Conservation (phyloP, 352 stramenopile species). For the Saprolegnia diclina region DNA sequence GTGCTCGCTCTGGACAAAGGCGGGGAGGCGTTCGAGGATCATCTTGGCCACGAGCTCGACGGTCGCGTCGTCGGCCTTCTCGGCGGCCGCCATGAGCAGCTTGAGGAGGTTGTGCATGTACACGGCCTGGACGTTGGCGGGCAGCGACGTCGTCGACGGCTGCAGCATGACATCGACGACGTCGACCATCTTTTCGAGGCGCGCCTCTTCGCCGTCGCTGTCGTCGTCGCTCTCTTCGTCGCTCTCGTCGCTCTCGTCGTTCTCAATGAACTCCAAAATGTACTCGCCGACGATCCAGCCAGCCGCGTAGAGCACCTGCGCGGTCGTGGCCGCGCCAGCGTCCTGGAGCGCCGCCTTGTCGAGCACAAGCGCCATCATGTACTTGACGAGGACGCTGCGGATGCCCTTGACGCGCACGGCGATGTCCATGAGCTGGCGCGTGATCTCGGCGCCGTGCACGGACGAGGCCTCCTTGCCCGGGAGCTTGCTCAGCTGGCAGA, state of each 20-base stretch:
- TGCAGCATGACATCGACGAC: slow-evolving; percentile 76
- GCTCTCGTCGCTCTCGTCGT: slow-evolving; percentile 66
- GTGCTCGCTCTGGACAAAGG: slow-evolving; percentile 88
- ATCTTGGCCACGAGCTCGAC: slow-evolving; percentile 82
- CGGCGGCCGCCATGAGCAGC: slow-evolving; percentile 69
- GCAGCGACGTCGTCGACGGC: slow-evolving; percentile 72
- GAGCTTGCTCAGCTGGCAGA: slow-evolving; percentile 92
- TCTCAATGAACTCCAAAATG: slow-evolving; percentile 84
- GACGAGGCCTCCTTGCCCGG: slow-evolving; percentile 54
- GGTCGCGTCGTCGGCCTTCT: slow-evolving; percentile 63
- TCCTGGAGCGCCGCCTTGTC: slow-evolving; percentile 77
- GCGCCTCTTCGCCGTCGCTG: slow-evolving; percentile 62
- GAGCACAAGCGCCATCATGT: slow-evolving; percentile 91
- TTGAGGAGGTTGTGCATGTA: slow-evolving; percentile 94
- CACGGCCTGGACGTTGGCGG: slow-evolving; percentile 86
- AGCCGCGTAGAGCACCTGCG: slow-evolving; percentile 91
- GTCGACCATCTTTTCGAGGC: slow-evolving; percentile 82
- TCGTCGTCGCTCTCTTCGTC: slow-evolving; percentile 76
- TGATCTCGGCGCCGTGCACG: slow-evolving; percentile 80
- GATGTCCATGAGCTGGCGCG: slow-evolving; percentile 95
- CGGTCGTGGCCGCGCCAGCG: slow-evolving; percentile 75
- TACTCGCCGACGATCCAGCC: slow-evolving; percentile 99
- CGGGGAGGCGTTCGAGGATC: slow-evolving; percentile 73
- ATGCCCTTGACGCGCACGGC: slow-evolving; percentile 95
- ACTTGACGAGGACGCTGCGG: slow-evolving; percentile 90